These are phyloP conservation scores for Capsicum pubescens DNA, from an alignment of 257 asterid genomes.

Conservation along the genomic window DNA sequence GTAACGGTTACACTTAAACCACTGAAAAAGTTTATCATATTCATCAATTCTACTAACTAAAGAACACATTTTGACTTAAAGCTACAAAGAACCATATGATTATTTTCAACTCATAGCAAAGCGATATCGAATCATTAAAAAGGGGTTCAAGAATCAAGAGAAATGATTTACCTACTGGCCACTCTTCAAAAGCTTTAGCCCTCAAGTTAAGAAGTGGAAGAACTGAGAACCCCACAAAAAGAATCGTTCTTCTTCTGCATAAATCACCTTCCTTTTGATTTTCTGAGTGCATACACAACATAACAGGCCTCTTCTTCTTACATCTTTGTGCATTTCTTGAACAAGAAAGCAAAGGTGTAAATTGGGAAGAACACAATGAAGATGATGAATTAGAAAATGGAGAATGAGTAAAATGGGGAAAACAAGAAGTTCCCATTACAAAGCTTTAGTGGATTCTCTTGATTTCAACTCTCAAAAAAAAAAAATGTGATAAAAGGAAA, in stretches of 20 bases:
- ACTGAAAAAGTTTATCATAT: not conserved
- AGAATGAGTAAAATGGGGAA: constrained; percentile 46
- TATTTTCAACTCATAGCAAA: not conserved
- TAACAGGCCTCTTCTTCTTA: constrained; percentile 36
- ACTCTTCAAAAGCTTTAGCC: constrained; percentile 47
- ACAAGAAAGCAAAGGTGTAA: constrained; percentile 41
- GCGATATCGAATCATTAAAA: not conserved
- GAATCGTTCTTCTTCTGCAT: constrained; percentile 54
- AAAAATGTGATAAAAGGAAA: constrained; percentile 1
- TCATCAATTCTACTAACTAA: not conserved
- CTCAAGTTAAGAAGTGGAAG: constrained; percentile 54
- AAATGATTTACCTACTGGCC: constrained; percentile 47
- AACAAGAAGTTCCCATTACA: constrained; percentile 45
- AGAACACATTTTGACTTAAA: constrained; percentile 9
- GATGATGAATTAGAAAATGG: constrained; percentile 41
- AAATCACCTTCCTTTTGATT: constrained; percentile 38
- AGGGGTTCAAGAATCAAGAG: not conserved
- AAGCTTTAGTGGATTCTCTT: constrained; percentile 29
- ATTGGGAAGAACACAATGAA: constrained; percentile 41
- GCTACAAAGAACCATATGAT: not conserved
- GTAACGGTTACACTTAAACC: not conserved
- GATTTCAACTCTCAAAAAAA: constrained; percentile 27
- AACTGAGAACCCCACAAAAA: constrained; percentile 65
- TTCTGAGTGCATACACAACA: constrained; percentile 47
- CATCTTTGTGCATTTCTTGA: constrained; percentile 39